Evolutionary conservation across 2,329 filamentous ascomycete species (phyloP).

Genomic region (Elsinoe perseae): DNA sequence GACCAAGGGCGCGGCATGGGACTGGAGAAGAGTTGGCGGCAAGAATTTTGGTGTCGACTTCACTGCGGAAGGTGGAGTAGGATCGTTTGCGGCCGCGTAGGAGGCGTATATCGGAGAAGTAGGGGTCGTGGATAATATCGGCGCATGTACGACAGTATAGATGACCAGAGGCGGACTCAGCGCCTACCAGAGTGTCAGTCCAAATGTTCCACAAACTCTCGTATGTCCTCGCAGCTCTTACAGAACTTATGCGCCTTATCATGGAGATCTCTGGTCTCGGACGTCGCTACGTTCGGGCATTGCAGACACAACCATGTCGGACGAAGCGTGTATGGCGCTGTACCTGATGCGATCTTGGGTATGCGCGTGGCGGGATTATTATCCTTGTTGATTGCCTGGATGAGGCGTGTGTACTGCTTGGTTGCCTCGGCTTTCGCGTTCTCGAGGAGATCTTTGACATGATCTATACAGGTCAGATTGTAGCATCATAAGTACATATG

Average conservation of each 20-base stretch:
- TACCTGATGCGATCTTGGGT: constrained; percentile 40
- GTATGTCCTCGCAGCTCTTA: constrained; percentile 33
- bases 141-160: constrained; percentile 76
- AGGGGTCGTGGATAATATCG: constrained; percentile 76
- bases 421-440: constrained; percentile 62
- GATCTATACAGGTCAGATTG: constrained; percentile 47
- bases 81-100: constrained; percentile 69
- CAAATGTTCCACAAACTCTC: neutral
- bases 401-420: constrained; percentile 62
- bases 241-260: constrained; percentile 68
- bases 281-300: constrained; percentile 60
- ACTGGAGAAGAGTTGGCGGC: constrained; percentile 68
- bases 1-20: constrained; percentile 76
- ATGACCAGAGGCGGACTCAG: constrained; percentile 67
- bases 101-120: constrained; percentile 65
- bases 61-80: constrained; percentile 46
- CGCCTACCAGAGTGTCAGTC: constrained; percentile 45
- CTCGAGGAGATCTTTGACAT: constrained; percentile 61
- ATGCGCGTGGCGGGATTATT: constrained; percentile 60
- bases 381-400: constrained; percentile 64
- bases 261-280: constrained; percentile 59
- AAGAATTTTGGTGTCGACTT: constrained; percentile 64
- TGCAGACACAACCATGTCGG: constrained; percentile 59
- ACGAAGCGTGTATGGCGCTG: constrained; percentile 21
- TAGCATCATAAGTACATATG: neutral